These are phyloP conservation scores for Protomyces lactucae-debilis DNA, from an alignment of 1,139 yeast species.

Conservation along the genomic window DNA sequence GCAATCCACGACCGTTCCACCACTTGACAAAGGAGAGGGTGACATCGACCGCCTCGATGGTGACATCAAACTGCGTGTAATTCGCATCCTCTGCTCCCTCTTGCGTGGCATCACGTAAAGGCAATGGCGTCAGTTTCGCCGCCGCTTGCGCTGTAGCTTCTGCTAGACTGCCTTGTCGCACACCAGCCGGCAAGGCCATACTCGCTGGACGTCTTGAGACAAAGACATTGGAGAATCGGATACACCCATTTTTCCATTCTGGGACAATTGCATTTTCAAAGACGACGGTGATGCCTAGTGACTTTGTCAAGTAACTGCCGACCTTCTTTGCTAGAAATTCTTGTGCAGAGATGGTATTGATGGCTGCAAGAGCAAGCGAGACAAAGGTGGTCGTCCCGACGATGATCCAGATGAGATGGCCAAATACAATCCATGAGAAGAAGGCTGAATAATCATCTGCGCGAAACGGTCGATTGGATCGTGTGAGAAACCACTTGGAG, in stretches of 20 bases:
- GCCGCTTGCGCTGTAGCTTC: constrained; percentile 50
- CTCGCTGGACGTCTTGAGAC: constrained; percentile 72
- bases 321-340: constrained; percentile 76
- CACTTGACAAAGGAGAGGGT: constrained; percentile 78
- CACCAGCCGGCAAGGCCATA: constrained; percentile 53
- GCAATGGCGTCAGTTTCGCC: constrained; percentile 30
- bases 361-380: constrained; percentile 67
- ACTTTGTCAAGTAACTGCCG: constrained; percentile 78
- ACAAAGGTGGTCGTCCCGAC: constrained; percentile 88
- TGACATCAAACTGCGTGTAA: constrained; percentile 88
- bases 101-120: constrained; percentile 34
- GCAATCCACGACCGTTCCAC: constrained; percentile 83
- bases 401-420: constrained; percentile 70
- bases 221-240: constrained; percentile 76
- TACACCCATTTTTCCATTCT: constrained; percentile 85
- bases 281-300: constrained; percentile 78
- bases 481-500: constrained; percentile 64
- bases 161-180: constrained; percentile 45
- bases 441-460: constrained; percentile 86
- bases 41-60: constrained; percentile 78
- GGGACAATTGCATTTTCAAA: constrained; percentile 95
- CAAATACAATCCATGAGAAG: constrained; percentile 84
- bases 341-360: constrained; percentile 85
- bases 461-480: constrained; percentile 66
- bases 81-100: constrained; percentile 73